These are phyloP conservation scores for Lactifluus piperatus DNA, from an alignment of 768 basidiomycete genomes.

Conservation along the genomic window DNA sequence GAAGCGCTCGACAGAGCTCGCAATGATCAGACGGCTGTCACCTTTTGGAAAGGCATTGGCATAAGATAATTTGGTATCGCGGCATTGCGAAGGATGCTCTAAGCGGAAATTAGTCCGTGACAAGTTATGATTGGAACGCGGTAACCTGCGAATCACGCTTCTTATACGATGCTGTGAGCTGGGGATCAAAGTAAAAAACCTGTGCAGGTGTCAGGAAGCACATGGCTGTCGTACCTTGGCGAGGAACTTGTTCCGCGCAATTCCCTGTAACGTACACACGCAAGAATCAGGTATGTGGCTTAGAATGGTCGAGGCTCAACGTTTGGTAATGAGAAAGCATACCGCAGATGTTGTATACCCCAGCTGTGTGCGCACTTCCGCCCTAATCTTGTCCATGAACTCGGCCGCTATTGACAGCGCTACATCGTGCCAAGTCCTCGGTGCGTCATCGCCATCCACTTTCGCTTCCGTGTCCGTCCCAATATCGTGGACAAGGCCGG, in stretches of 20 bases:
- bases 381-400: conserved; percentile 67
- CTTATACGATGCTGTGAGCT: conserved; percentile 87
- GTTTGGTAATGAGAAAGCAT: conserved; percentile 23
- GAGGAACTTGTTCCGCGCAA: conserved; percentile 88
- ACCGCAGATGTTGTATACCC: conserved; percentile 95
- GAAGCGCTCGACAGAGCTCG: background rate
- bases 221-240: conserved; percentile 57
- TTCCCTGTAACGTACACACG: conserved; percentile 43
- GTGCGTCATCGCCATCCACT: conserved; percentile 25
- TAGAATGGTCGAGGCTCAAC: background rate
- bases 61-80: conserved; percentile 80
- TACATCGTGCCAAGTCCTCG: conserved; percentile 82
- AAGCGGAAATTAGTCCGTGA: conserved; percentile 1
- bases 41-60: conserved; percentile 64
- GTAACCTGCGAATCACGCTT: conserved; percentile 81
- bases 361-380: conserved; percentile 55
- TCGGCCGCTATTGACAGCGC: conserved; percentile 85
- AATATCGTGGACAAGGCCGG: background rate
- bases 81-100: conserved; percentile 78
- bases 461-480: background rate
- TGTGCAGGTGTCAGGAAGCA: background rate
- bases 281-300: background rate
- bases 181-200: background rate
- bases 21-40: conserved; percentile 9
- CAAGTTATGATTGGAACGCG: background rate